A percentile compares a stretch with the other conserved stretches of the same genome.
These are phyloP conservation scores for Melanomma pulvis-pyrius DNA, from an alignment of 495 filamentous ascomycete species.

Conservation along the genomic window DNA sequence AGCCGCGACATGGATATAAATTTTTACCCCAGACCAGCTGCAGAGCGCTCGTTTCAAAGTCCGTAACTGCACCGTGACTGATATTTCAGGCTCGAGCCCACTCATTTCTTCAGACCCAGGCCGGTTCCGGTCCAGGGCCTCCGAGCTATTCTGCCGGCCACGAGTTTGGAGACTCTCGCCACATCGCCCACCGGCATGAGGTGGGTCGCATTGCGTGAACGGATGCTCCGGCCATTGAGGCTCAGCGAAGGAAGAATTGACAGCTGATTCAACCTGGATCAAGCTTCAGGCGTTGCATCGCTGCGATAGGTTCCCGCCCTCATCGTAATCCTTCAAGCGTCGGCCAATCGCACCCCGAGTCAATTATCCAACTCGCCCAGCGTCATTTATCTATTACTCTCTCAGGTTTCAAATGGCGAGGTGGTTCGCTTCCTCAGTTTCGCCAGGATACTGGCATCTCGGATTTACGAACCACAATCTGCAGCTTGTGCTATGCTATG, in stretches of 20 bases:
- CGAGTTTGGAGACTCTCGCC: neutral
- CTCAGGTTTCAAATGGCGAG: neutral
- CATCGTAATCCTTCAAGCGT: neutral
- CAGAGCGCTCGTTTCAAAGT: conserved; percentile 22
- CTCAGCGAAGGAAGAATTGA: neutral
- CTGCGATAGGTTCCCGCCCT: neutral
- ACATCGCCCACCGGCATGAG: neutral
- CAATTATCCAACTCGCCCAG: neutral
- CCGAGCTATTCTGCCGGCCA: neutral
- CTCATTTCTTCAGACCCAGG: neutral
- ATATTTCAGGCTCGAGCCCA: conserved; percentile 3
- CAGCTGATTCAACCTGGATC: neutral
- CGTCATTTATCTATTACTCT: neutral
- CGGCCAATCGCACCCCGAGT: neutral
- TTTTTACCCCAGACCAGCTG: conserved; percentile 13
- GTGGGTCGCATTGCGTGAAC: neutral
- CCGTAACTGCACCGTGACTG: conserved; percentile 22
- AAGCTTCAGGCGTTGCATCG: neutral
- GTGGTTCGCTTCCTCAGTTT: neutral
- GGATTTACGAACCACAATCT: neutral
- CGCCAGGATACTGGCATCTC: neutral
- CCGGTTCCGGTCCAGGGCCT: neutral
- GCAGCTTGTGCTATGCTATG: no score
- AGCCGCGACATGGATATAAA: conserved; percentile 1
- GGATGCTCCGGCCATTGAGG: neutral